Percentiles rank a stretch among this genome's conserved stretches.
Conservation (phyloP, 345 rosid genomes). For the Dovyalis caffra region DNA sequence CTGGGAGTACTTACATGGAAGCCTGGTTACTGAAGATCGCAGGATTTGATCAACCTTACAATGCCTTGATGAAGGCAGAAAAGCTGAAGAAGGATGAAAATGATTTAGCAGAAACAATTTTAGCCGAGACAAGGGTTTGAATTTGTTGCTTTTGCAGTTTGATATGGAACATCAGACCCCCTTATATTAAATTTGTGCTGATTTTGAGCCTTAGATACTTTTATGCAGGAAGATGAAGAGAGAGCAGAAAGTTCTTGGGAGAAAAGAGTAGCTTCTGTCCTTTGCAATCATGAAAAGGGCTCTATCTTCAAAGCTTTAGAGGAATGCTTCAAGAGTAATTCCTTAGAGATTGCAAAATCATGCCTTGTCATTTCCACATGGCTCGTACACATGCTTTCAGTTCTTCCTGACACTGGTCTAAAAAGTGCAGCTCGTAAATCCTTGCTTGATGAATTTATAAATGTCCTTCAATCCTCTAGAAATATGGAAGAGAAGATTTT, state of each 20-base stretch:
- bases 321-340: conserved; percentile 60
- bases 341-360: conserved; percentile 51
- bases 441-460: conserved; percentile 54
- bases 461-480: conserved; percentile 60
- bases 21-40: conserved; percentile 58
- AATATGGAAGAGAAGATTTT: conserved; percentile 62
- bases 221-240: conserved; percentile 53
- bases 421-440: conserved; percentile 38
- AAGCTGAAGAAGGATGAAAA: conserved; percentile 20
- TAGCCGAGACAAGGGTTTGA: conserved; percentile 42
- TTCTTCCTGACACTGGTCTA: conserved; percentile 58
- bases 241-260: conserved; percentile 54
- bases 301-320: conserved; percentile 59
- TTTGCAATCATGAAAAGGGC: conserved; percentile 69
- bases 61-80: conserved; percentile 43
- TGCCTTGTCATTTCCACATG: conserved; percentile 59
- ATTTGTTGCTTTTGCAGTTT: background rate
- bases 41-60: conserved; percentile 57
- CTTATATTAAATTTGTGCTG: background rate
- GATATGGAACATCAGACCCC: background rate
- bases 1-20: conserved; percentile 48
- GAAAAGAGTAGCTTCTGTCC: conserved; percentile 50
- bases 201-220: conserved; percentile 6
- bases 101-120: conserved; percentile 31
- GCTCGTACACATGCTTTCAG: conserved; percentile 56